These are phyloP conservation scores for Fraxinus cuspidata DNA, from an alignment of 257 asterid genomes.

Conservation along the genomic window DNA sequence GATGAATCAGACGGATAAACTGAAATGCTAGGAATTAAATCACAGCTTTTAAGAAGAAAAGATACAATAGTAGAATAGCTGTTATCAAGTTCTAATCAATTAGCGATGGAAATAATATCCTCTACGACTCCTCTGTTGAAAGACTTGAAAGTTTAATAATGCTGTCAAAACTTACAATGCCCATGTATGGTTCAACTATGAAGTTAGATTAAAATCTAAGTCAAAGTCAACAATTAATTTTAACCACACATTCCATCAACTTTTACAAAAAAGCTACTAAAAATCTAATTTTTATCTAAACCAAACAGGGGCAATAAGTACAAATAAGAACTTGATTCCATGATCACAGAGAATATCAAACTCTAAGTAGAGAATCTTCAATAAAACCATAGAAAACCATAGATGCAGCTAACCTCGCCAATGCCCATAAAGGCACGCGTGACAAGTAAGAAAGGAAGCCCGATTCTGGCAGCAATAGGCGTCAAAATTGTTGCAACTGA, in stretches of 20 bases:
- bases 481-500: conserved; percentile 93
- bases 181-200: too few species aligned
- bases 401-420: conserved; percentile 77
- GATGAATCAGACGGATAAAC: not conserved
- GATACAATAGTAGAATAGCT: conserved; percentile 13
- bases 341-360: not conserved
- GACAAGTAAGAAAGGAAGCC: conserved; percentile 83
- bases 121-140: not conserved
- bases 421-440: conserved; percentile 98
- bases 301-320: not conserved
- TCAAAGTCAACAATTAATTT: too few species aligned
- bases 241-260: too few species aligned
- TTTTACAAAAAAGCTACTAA: too few species aligned
- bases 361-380: not conserved
- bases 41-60: not conserved
- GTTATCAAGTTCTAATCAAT: not conserved
- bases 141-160: not conserved
- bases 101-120: not conserved
- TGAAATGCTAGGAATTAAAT: not conserved
- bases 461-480: conserved; percentile 84
- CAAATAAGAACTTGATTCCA: not conserved
- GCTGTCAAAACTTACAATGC: not conserved
- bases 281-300: too few species aligned
- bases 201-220: too few species aligned
- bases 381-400: conserved; percentile 6